Base-by-base conservation (phyloP, 306 rosid species). In the Albizia julibrissin region DNA sequence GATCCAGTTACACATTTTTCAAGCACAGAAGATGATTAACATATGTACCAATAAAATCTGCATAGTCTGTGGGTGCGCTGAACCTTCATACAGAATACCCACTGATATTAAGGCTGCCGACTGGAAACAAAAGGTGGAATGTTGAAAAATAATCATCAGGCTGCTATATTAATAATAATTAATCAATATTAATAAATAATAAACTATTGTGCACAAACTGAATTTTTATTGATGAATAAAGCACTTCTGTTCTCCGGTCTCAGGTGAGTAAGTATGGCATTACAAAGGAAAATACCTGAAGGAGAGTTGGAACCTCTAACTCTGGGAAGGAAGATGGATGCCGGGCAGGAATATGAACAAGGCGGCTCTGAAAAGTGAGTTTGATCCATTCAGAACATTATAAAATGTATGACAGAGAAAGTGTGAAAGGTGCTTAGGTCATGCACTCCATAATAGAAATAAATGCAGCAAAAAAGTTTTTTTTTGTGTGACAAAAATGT, bases 241-340 rank as follows among this genome's bases (percentile, higher is more conserved):
- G n/a, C n/a, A n/a, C n/a, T n/a, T n/a, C n/a, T n/a, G n/a, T n/a
- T n/a, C n/a, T n/a, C n/a, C n/a, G n/a, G n/a, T n/a, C n/a, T n/a
- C n/a, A n/a, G n/a, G n/a, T n/a, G n/a, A n/a, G n/a, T n/a, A n/a
- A n/a, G n/a, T n/a, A n/a, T n/a, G n/a, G n/a, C n/a, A n/a, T 47
- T 81, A 72, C 73, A 68, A 33, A n/a, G 69, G 72, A 50, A 43
- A 43, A 78, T 90, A 95, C 99, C 99, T 95, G 99, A 49, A 93
- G 86, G 87, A 93, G 92, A 80, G 98, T 95, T 22, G 95, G 98
- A 77, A 95, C 87, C 90, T 95, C 99, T 80, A 95, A 80, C 89
- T 95, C 99, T 31, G 96, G 94, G 85, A 75, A 93, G 61, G 97
- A 88, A 78, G 92, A 91, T n/a, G 95, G 93, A 87, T 91, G 94